phyloP scores from a whole-genome alignment of 2,329 filamentous ascomycete species.

The Tolypocladium album region DNA sequence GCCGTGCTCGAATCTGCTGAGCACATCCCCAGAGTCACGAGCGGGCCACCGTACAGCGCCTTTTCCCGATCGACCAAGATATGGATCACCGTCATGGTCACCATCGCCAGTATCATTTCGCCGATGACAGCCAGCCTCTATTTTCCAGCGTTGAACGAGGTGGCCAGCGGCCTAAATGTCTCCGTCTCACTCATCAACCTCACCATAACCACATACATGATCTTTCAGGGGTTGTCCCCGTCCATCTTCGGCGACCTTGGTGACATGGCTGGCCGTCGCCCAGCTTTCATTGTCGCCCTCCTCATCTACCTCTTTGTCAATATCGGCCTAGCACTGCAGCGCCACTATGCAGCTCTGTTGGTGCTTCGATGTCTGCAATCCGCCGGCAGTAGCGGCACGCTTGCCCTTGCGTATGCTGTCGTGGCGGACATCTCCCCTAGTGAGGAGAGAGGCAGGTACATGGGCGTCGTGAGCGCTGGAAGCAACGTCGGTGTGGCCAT shows the following conservation, averaged over 20 bases:
- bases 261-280: conserved; percentile 49
- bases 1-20: conserved; percentile 5
- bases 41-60: conserved; percentile 15
- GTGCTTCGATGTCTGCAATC: conserved; percentile 53
- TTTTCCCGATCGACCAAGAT: conserved; percentile 28
- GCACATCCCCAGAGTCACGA: conserved; percentile 8
- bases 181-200: conserved; percentile 32
- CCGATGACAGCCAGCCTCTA: conserved; percentile 51
- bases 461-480: conserved; percentile 54
- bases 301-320: conserved; percentile 47
- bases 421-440: conserved; percentile 62
- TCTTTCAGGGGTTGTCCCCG: conserved; percentile 52
- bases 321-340: conserved; percentile 47
- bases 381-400: conserved; percentile 53
- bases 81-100: conserved; percentile 43
- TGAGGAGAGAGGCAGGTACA: conserved; percentile 61
- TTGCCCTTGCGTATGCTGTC: conserved; percentile 62
- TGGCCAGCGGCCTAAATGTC: conserved; percentile 28
- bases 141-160: conserved; percentile 29
- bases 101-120: conserved; percentile 41
- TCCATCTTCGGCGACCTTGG: conserved; percentile 51
- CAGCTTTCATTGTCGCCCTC: conserved; percentile 48
- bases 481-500: conserved; percentile 44
- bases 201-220: conserved; percentile 49
- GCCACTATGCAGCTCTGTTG: conserved; percentile 45